These are phyloP conservation scores for Podospora anserina DNA, from an alignment of 495 filamentous ascomycete species.

Conservation along the genomic window DNA sequence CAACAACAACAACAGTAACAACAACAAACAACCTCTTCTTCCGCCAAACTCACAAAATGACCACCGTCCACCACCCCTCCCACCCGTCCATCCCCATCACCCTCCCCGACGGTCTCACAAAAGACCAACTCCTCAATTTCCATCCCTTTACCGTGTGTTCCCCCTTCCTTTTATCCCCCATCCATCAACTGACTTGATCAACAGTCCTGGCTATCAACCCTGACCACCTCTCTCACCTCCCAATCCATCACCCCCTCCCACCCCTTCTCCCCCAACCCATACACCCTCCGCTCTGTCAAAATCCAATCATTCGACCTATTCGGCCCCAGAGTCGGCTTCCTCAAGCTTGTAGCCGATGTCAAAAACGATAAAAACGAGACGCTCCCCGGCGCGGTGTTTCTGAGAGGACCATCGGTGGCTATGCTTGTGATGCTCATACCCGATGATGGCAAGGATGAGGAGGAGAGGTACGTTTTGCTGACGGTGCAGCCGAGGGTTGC, in stretches of 20 bases:
- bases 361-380: constrained; percentile 59
- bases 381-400: constrained; percentile 74
- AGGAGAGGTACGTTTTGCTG: constrained; percentile 69
- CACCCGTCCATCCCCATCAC: constrained; percentile 48
- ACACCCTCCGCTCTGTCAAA: constrained; percentile 63
- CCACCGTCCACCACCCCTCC: constrained; percentile 49
- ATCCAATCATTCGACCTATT: constrained; percentile 76
- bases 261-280: constrained; percentile 68
- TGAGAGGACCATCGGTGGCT: constrained; percentile 76
- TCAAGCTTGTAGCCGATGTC: constrained; percentile 69
- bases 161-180: neutral
- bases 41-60: neutral
- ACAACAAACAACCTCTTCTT: neutral
- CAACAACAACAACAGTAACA: too few species aligned
- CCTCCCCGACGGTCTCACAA: constrained; percentile 55
- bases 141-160: constrained; percentile 59
- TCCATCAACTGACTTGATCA: neutral
- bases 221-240: constrained; percentile 60
- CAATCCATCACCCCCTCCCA: constrained; percentile 49
- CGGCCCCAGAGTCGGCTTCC: constrained; percentile 65
- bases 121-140: constrained; percentile 65
- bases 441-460: constrained; percentile 52
- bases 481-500: constrained; percentile 82
- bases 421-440: constrained; percentile 79
- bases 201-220: constrained; percentile 64